Evolutionary conservation across 2,329 filamentous ascomycete species (phyloP), one percentile per base, ranked within the genome.

Genomic region (Coniella vitis): DNA sequence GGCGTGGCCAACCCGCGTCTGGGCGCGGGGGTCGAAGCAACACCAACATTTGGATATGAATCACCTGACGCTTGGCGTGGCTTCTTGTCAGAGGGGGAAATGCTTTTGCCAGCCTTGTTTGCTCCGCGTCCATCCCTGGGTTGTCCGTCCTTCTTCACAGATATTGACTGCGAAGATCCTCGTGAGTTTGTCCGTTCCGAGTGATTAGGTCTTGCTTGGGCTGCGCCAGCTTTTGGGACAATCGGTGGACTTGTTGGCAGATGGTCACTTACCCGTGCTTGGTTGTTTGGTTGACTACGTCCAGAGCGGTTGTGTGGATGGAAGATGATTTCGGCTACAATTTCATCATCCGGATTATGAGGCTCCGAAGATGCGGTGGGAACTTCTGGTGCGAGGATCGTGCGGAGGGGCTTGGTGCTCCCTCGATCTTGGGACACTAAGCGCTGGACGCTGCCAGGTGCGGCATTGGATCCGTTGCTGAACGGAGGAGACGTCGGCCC

Each of bases 1-100:
- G 56, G 56, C 2, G 56, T 48, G 16, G 37, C 35, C 12, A 45
- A n/a, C n/a, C n/a, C n/a, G n/a, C n/a, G n/a, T n/a, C n/a, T n/a
- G 49, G 4, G 39, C 48, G 9, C 20, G 7, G 22, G 35, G 44
- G 32, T 48, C 1, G 48, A 51, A 7, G 38, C 21, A 12, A 21
- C 44, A 12, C 38, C 43, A 31, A 51, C 16, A 7, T 20, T 36
- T 3, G 48, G 48, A 37, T 44, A 47, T 3, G 41, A 41, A 10
- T 36, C 49, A 5, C 19, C 40, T 37, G 41, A 45, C 2, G 45
- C 9, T 21, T 13, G 13, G n/a, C 45, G 29, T 12, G 10, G n/a
- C 5, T 4, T 37, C 1, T 17, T 14, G 1, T 29, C 39, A 12
- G 25, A n/a, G 7, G 34, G 20, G 1, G 31, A n/a, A 2, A 38